Evolutionary conservation across 495 filamentous ascomycete genomes (phyloP), one percentile per base, ranked within the genome.

Genomic region (Aspergillus ostianus): DNA sequence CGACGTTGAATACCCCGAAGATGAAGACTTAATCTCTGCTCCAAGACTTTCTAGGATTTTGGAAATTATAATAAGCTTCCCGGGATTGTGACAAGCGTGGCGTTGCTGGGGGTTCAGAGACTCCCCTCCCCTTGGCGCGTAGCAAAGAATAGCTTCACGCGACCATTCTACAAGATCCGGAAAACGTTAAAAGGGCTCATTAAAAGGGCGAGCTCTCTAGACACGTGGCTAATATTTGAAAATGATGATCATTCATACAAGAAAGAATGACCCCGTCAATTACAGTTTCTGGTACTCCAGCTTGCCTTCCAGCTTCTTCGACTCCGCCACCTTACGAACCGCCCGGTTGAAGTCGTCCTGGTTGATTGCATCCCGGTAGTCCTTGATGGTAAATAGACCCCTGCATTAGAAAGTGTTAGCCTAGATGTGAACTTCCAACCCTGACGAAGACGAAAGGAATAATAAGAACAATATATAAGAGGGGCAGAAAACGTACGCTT

Each of bases 341-440:
- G 95, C 94, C 77, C 95, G 95, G 81, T 96, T 97, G 85, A 98
- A 96, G 71, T 99, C 95, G 66, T 99, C 95, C 72, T 98, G 95
- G 76, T 88, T 97, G 74, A 99, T 88, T 21, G 92, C 84, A 65
- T 99, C 95, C 49, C 95, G 79, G 72, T 97, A 93, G 68, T 95
- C 95, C 77, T 96, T 96, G 81, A 99, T 99, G 44, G 95, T 90
- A 65, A 97, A 97, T 41, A 98, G 79, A 62, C 95, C 95, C 59
- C 92, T 96, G 59, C 32, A 50, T 27, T 57, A 15, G 9, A 44
- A 8, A 46, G n/a, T 18, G 62, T 77, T 69, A 76, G 68, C 61
- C 47, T 62, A 53, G 20, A 53, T 45, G 19, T 7, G 29, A 32
- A 52, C 6, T 57, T 10, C 18, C 51, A 23, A 66, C 58, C 32